Base-by-base conservation (phyloP, 2,329 filamentous ascomycete genomes). In the Colletotrichum aenigma region DNA sequence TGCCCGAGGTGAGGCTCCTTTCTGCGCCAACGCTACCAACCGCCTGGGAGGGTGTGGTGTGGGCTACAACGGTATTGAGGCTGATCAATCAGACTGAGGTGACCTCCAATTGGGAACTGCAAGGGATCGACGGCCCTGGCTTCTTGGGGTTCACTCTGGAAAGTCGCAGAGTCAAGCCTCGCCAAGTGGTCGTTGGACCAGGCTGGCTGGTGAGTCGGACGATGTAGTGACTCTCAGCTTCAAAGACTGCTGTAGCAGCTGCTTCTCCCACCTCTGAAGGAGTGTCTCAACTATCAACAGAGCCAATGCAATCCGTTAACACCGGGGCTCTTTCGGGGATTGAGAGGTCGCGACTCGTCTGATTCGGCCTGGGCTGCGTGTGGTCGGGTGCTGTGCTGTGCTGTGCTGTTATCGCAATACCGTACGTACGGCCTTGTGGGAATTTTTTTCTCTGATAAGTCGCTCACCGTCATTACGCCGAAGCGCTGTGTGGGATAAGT, bases 361-460 rank as follows among this genome's bases (percentile, higher is more conserved):
- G 70, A 75, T 67, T 66, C 52, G 64, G 72, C 61, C 28, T 43
- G 68, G 56, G 71, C 71, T 70, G 58, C 16, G 55, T 52, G 43
- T 52, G 43, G 43, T 24, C 24, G 24, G 24, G 24, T 48, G 38
- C 38, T 48, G 18, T 48, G 38, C 38, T n/a, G 38, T 52, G 43
- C 43, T 52, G 43, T 72, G 61, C 62, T 52, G 69, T 75, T 65
- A 69, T 75, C 58, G 70, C 34, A 75, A 56, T n/a, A n/a, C 21
- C 55, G 32, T 28, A 52, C n/a, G 28, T 13, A 21, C 52, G 69
- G 38, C 43, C 43, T 21, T 52, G 32, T 72, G 62, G 68, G 62
- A 75, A 30, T 66, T 58, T 48, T 71, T 67, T 73, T 66, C 60
- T 55, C 71, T 36, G 70, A 64, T 68, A 67, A 68, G 62, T 73